phyloP scores from a whole-genome alignment of 2,329 filamentous ascomycete species.

The Diaporthe destruens region DNA sequence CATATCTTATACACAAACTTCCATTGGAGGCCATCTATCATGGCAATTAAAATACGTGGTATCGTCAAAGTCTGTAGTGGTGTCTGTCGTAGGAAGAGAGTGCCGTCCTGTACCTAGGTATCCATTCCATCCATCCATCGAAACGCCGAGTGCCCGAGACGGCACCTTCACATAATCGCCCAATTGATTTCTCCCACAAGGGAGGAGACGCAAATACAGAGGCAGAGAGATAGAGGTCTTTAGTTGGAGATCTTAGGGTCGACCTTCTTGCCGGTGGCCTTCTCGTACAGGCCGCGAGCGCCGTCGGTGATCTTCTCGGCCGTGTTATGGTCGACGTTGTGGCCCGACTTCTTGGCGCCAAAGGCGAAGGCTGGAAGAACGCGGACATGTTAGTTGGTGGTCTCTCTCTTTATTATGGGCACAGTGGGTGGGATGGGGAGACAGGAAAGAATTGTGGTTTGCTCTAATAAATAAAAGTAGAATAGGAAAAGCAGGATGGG shows the following conservation, averaged over 20 bases:
- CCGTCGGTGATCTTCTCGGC: slow-evolving; percentile 53
- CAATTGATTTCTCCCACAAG: fast-evolving
- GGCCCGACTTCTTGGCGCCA: slow-evolving; percentile 47
- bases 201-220: neutral
- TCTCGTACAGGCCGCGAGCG: slow-evolving; percentile 52
- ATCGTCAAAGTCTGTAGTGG: slow-evolving; percentile 4
- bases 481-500: too few species aligned
- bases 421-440: neutral
- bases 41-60: slow-evolving; percentile 17
- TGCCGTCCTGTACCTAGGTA: neutral
- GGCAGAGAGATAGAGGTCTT: slow-evolving; percentile 13
- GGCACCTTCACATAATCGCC: neutral
- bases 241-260: slow-evolving; percentile 53
- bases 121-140: neutral
- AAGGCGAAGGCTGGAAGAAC: slow-evolving; percentile 46
- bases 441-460: too few species aligned
- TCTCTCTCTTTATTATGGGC: neutral
- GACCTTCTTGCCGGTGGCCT: slow-evolving; percentile 55
- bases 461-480: too few species aligned
- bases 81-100: neutral
- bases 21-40: neutral
- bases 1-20: neutral
- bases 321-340: slow-evolving; percentile 41
- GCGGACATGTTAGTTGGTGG: slow-evolving; percentile 38
- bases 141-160: neutral